phyloP scores from a whole-genome alignment of 106 monocot genomes.

The Acorus calamus region DNA sequence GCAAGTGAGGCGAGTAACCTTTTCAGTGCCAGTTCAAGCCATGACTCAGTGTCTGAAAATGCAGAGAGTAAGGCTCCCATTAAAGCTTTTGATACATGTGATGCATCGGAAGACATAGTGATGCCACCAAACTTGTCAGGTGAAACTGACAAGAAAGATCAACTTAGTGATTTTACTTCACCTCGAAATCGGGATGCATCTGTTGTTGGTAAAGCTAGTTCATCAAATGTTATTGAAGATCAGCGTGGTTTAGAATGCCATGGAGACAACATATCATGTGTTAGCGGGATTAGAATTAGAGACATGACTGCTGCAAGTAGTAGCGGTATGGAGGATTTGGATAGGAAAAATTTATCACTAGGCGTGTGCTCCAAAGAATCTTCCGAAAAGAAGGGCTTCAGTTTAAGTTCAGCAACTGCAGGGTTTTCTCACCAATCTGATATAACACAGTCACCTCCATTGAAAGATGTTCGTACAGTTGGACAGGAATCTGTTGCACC shows the following conservation, averaged over 20 bases:
- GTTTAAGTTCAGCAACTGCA: constrained; percentile 6
- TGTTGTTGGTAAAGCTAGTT: too few species aligned
- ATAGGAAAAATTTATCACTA: constrained; percentile 10
- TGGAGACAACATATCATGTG: constrained; percentile 36
- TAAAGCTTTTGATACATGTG: constrained; percentile 14
- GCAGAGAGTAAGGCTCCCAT: constrained; percentile 35
- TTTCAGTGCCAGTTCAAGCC: constrained; percentile 28
- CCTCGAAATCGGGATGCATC: too few species aligned
- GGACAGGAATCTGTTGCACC: not conserved
- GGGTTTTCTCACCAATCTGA: constrained; percentile 7
- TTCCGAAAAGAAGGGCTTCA: constrained; percentile 7
- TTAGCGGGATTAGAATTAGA: constrained; percentile 14
- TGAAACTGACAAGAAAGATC: constrained; percentile 13
- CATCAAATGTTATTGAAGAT: not conserved
- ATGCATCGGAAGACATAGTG: constrained; percentile 42
- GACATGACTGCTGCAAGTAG: constrained; percentile 15
- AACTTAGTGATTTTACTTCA: not conserved
- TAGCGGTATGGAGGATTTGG: constrained; percentile 3
- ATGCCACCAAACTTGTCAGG: constrained; percentile 24
- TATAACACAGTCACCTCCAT: not conserved
- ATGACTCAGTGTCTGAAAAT: constrained; percentile 37
- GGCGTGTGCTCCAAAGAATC: not conserved
- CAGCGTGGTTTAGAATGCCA: constrained; percentile 19
- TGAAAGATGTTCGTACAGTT: not conserved
- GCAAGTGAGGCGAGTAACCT: constrained; percentile 36